Percentiles rank a stretch among this genome's conserved stretches.
Evolutionary conservation across 2,329 filamentous ascomycete species (phyloP).

Genomic region (Arthrobotrys entomopaga): DNA sequence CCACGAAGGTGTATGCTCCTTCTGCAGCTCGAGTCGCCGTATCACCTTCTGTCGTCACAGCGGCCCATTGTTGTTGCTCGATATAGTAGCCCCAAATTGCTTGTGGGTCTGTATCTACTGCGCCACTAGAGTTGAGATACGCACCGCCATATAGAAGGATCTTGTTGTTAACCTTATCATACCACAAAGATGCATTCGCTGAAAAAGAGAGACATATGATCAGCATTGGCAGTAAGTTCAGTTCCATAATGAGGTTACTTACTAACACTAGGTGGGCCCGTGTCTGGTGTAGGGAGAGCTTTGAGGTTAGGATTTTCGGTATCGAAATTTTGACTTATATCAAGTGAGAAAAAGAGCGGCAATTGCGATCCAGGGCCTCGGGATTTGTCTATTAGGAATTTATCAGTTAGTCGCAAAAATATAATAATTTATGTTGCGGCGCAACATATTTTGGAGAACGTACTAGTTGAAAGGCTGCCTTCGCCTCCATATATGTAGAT

Average conservation of each 20-base stretch:
- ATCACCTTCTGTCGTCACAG: slow-evolving; percentile 15
- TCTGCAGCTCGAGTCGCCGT: slow-evolving; percentile 18
- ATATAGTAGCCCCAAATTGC: slow-evolving; percentile 42
- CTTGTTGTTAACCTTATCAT: slow-evolving; percentile 24
- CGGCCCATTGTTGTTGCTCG: slow-evolving; percentile 40
- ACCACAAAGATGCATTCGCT: slow-evolving; percentile 50
- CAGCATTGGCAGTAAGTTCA: not conserved
- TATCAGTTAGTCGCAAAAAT: not conserved
- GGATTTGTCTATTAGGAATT: not conserved
- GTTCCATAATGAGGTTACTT: not conserved
- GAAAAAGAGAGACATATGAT: not conserved
- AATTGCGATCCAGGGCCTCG: not conserved
- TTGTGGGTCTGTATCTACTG: slow-evolving; percentile 35
- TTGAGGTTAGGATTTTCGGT: slow-evolving; percentile 11
- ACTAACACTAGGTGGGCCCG: slow-evolving; percentile 37
- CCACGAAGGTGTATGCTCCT: slow-evolving; percentile 31
- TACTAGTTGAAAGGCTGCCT: slow-evolving; percentile 12
- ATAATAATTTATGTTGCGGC: not conserved
- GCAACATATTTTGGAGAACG: not conserved
- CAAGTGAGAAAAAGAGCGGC: slow-evolving; percentile 37
- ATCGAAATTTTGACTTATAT: slow-evolving; percentile 21
- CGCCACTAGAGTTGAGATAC: slow-evolving; percentile 34
- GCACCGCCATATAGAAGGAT: slow-evolving; percentile 44
- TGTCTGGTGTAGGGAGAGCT: slow-evolving; percentile 1
- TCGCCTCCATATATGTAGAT: slow-evolving; percentile 48